Evolutionary conservation across 2,329 filamentous ascomycete species (phyloP), one percentile per base, ranked within the genome.

Genomic region (Paramyrothecium sp.): DNA sequence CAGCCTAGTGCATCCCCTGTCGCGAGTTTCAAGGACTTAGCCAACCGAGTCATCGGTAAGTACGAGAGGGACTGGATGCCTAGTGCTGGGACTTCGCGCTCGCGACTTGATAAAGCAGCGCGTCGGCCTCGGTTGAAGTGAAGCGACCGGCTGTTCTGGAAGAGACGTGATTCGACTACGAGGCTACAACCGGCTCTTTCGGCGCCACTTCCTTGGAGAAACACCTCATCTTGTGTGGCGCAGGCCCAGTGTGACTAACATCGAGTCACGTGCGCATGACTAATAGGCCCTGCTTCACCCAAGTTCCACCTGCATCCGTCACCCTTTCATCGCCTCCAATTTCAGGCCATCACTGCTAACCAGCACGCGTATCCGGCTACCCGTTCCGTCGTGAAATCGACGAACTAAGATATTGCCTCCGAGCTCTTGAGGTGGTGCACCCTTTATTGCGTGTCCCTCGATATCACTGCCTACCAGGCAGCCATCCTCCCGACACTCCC

Each of bases 271-370:
- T 72, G 69, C 10, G 0, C 26, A 61, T 70, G 66, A 72, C 69
- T 72, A 71, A 72, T 68, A 57, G 55, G 48, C 49, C 34, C 26
- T 30, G 17, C 53, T 50, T 51, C 58, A 58, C 60, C 63, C 61
- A 59, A n/a, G n/a, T 65, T 65, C 63, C 51, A 56, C 60, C 58
- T 63, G 20, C 26, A 53, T 38, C 51, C 19, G 33, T 26, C 30
- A 53, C 19, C 54, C 46, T 19, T 52, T 16, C 30, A 50, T 19
- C 52, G 16, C 26, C 48, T 26, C 49, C 58, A 56, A 60, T 56
- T 69, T 69, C 70, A 73, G 71, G 69, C 69, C 60, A 65, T 65
- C 63, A 69, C 56, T 44, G 13, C 38, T 44, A 30, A 4, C 26
- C 4, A 30, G 26, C 26, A 30, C 55, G 54, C 51, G 47, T 44